Base-by-base conservation (phyloP, 1,284 basidiomycete species). In the Pterulicium gracile region DNA sequence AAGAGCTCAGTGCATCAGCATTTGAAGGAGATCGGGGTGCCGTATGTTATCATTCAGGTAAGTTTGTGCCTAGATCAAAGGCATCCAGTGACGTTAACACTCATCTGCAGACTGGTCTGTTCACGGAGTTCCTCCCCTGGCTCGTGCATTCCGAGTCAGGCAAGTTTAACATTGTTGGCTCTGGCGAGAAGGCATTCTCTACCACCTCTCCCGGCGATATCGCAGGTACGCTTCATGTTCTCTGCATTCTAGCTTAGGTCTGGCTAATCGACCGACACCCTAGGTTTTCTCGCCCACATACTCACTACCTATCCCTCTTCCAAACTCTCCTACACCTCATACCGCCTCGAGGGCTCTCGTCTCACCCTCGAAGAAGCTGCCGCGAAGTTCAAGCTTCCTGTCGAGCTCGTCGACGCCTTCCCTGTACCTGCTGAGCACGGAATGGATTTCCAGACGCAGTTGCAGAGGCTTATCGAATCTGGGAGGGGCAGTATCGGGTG, bases 281-380 rank as follows among this genome's bases (percentile, higher is more conserved):
- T n/a, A 52, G 57, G 56, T 13, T 66, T 60, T 45, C 46, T 60
- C 32, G 58, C 55, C 2, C 54, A 63, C 45, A 47, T 60, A 17
- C 47, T 63, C 18, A 62, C 61, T 7, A 51, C 52, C 7, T 47
- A 55, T 13, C 51, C 61, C 0, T 48, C 56, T 15, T 46, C 56
- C n/a, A 41, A 54, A 15, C 51, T 61, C 4, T 44, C 51, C 2
- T 53, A 60, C 50, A 48, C 46, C 4, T 45, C 44, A 17, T 48
- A 65, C 42, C 55, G 56, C 13, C 50, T 65, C 44, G 49, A 63
- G 47, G 63, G 61, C 18, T 52, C 61, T 4, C 43, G 52, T 3
- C 23, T 44, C 17, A 57, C 52, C 3, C 40, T 61, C 34, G 23
- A 43, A 2, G 55, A 59, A 14, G 18, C 59, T n/a, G 56, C 50